Evolutionary conservation across 805 yeast genomes (phyloP).

Genomic region (Saccharomycopsis schoenii): DNA sequence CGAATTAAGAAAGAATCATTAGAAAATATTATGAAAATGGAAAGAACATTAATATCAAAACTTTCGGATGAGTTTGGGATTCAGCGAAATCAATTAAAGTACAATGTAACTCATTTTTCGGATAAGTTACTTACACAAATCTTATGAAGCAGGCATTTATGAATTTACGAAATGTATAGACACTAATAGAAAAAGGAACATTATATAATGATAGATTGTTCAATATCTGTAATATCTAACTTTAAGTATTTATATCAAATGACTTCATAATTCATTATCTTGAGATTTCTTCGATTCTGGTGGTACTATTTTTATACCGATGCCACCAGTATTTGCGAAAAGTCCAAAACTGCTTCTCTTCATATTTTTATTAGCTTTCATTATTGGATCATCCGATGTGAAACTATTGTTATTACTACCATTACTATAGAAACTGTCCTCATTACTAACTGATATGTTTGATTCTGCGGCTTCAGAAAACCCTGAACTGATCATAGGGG

Average conservation of each 20-base stretch:
- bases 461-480: background rate
- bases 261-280: background rate
- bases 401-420: background rate
- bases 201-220: too few species aligned
- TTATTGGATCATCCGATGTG: background rate
- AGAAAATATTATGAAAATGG: conserved; percentile 9
- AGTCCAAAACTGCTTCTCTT: background rate
- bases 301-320: background rate
- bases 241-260: background rate
- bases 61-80: conserved; percentile 18
- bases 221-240: too few species aligned
- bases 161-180: background rate
- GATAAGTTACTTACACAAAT: conserved; percentile 2
- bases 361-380: background rate
- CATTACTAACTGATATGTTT: background rate
- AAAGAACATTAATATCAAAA: conserved; percentile 13
- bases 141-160: background rate
- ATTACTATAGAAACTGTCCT: background rate
- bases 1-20: background rate
- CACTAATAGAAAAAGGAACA: background rate
- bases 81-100: conserved; percentile 6
- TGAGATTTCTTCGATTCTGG: background rate
- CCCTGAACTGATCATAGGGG: background rate
- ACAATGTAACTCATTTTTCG: conserved; percentile 10
- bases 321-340: background rate